phyloP scores from a whole-genome alignment of 2,329 filamentous ascomycete genomes.

The Rhynchosporium secalis region DNA sequence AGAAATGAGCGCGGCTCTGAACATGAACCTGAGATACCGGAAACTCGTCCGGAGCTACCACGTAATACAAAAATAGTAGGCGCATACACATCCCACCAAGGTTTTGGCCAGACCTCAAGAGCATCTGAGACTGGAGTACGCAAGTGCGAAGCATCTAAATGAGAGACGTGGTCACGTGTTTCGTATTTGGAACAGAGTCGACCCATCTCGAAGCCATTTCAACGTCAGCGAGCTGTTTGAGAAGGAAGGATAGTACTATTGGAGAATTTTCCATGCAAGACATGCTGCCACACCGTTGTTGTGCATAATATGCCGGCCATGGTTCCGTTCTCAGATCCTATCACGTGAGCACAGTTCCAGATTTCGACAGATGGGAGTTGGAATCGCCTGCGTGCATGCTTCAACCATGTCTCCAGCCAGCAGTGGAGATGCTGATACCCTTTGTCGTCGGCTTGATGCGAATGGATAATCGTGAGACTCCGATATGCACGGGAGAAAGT shows the following conservation, averaged over 20 bases:
- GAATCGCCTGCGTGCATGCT: too few species aligned
- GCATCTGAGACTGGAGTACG: background rate
- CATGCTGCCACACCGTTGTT: constrained; percentile 2
- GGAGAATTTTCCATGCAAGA: constrained; percentile 6
- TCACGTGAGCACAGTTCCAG: background rate
- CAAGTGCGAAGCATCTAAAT: background rate
- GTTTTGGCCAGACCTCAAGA: background rate
- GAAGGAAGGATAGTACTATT: background rate
- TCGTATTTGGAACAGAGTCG: background rate
- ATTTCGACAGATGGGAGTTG: background rate
- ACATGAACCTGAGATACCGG: background rate
- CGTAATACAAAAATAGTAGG: background rate
- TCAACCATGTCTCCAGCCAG: background rate
- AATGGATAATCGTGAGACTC: too few species aligned
- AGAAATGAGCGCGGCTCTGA: constrained; percentile 9
- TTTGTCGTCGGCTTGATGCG: background rate
- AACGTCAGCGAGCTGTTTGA: constrained; percentile 12
- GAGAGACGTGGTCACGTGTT: constrained; percentile 16
- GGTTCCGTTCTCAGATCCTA: background rate
- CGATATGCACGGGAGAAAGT: background rate
- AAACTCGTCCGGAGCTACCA: background rate
- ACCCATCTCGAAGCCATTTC: background rate
- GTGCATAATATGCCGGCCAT: constrained; percentile 5
- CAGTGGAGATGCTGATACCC: background rate
- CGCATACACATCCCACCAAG: background rate